Percentiles rank a stretch among this genome's conserved stretches.
phyloP scores from a whole-genome alignment of 352 stramenopile genomes.

The Plasmopara muralis region DNA sequence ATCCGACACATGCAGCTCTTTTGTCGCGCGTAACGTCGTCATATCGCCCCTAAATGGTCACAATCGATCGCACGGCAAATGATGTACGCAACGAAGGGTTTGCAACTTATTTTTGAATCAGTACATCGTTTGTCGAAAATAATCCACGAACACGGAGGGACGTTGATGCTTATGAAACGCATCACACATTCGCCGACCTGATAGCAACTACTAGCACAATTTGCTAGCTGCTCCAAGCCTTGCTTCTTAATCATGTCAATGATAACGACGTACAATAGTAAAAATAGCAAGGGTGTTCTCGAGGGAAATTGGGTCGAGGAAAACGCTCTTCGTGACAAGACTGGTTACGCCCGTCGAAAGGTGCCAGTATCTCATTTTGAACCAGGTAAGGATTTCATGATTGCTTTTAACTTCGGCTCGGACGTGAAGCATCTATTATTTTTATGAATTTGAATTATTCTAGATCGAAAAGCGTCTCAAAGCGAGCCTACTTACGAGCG shows the following conservation, averaged over 20 bases:
- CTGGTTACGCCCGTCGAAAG: conserved; percentile 52
- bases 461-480: conserved; percentile 38
- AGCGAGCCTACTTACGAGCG: conserved; percentile 44
- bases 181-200: background rate
- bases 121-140: background rate
- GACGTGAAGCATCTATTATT: background rate
- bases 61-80: background rate
- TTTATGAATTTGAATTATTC: background rate
- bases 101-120: background rate
- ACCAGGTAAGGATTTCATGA: conserved; percentile 16
- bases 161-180: background rate
- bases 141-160: background rate
- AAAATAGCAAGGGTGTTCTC: conserved; percentile 64
- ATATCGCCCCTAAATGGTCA: background rate
- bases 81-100: background rate
- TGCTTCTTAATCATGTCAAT: conserved; percentile 14
- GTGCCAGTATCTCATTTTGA: conserved; percentile 31
- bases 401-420: background rate
- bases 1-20: conserved; percentile 43
- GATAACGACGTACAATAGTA: conserved; percentile 76
- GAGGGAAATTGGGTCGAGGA: conserved; percentile 85
- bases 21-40: conserved; percentile 5
- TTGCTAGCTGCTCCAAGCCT: too few relatives aligned
- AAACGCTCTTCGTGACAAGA: conserved; percentile 50
- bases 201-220: background rate